Evolutionary conservation across 345 rosid genomes (phyloP).

Genomic region (Barbarea vulgaris): DNA sequence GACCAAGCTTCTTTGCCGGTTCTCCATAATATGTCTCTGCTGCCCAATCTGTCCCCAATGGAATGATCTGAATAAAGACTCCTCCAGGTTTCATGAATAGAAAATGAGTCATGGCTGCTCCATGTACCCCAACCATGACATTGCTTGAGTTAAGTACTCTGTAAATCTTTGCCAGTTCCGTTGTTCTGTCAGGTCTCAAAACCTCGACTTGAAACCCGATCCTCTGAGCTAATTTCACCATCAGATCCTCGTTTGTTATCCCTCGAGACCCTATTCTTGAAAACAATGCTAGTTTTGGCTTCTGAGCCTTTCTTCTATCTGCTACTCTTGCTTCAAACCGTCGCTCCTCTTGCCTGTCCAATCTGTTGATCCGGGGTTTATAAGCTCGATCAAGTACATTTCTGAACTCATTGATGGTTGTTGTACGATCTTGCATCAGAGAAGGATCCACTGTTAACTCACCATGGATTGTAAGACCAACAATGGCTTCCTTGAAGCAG

Average conservation of each 20-base stretch:
- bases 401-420: conserved; percentile 58
- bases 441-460: conserved; percentile 67
- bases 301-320: conserved; percentile 29
- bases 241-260: conserved; percentile 57
- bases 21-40: conserved; percentile 80
- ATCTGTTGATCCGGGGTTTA: conserved; percentile 50
- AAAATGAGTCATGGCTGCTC: conserved; percentile 93
- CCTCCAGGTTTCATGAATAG: conserved; percentile 73
- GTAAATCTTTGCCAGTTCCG: conserved; percentile 75
- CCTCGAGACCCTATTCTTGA: conserved; percentile 71
- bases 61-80: conserved; percentile 71
- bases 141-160: conserved; percentile 63
- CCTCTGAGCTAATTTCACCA: conserved; percentile 64
- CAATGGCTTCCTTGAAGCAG: conserved; percentile 79
- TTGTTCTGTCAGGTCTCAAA: conserved; percentile 56
- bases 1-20: conserved; percentile 73
- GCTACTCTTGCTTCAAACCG: conserved; percentile 16
- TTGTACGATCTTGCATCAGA: conserved; percentile 42
- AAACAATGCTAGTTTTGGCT: conserved; percentile 66
- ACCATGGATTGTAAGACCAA: conserved; percentile 75
- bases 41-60: conserved; percentile 87
- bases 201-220: conserved; percentile 69
- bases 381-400: conserved; percentile 65
- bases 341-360: conserved; percentile 46
- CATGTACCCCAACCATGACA: conserved; percentile 84